These are phyloP conservation scores for Cichorium intybus DNA, from an alignment of 140 eudicot genomes.

Conservation along the genomic window DNA sequence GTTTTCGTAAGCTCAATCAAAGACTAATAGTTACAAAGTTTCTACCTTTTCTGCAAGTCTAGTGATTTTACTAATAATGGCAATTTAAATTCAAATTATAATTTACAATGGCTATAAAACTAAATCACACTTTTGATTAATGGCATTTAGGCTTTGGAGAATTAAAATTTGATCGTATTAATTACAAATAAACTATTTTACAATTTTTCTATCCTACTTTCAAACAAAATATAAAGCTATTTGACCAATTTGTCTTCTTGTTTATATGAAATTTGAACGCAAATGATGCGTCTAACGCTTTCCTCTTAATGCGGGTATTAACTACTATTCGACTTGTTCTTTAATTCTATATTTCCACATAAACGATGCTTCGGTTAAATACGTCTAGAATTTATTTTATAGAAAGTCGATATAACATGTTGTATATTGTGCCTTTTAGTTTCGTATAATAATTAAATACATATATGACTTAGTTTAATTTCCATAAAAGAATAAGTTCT, in stretches of 20 bases:
- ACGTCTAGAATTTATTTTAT: neutral
- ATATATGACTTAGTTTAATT: slow-evolving; percentile 16
- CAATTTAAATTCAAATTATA: too few species aligned
- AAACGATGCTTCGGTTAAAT: slow-evolving; percentile 12
- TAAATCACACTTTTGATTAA: too few species aligned
- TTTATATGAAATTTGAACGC: neutral
- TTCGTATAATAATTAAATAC: slow-evolving; percentile 8
- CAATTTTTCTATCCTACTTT: neutral
- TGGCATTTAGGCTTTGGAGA: too few species aligned
- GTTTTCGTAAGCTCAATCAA: too few species aligned
- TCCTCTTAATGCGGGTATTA: slow-evolving; percentile 5
- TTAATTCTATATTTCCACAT: slow-evolving; percentile 10
- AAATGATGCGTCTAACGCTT: slow-evolving; percentile 12
- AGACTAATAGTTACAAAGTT: too few species aligned
- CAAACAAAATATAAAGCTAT: neutral
- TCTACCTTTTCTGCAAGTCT: too few species aligned
- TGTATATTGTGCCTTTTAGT: slow-evolving; percentile 24
- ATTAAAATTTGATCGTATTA: too few species aligned
- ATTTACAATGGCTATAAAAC: too few species aligned
- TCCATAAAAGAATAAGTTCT: slow-evolving; percentile 14
- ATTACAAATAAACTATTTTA: too few species aligned
- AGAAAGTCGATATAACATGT: slow-evolving; percentile 21
- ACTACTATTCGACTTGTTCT: slow-evolving; percentile 13
- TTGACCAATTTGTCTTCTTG: slow-evolving; percentile 1
- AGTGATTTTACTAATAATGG: too few species aligned